Percentiles rank a stretch among this genome's conserved stretches.
phyloP scores from a whole-genome alignment of 257 asterid species.

The Nicotiana tomentosiformis region DNA sequence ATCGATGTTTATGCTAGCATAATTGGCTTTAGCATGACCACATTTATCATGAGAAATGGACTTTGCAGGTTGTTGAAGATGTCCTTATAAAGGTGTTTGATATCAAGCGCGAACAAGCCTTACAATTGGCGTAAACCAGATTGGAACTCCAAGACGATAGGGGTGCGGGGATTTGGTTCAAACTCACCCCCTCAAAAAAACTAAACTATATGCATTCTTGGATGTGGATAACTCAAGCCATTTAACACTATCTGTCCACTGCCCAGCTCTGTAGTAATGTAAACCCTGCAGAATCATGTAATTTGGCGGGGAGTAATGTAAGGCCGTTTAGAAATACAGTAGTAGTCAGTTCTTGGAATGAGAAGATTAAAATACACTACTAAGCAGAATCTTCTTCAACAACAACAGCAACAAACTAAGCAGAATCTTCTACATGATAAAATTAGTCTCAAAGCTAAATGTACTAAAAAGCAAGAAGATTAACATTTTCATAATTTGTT shows the following conservation, averaged over 20 bases:
- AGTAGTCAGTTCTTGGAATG: background rate
- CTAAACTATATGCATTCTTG: background rate
- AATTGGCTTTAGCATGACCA: background rate
- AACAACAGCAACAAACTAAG: too few species aligned
- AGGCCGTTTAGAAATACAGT: background rate
- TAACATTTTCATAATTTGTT: background rate
- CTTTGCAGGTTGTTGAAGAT: slow-evolving; percentile 74
- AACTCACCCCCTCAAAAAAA: too few species aligned
- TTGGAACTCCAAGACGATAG: background rate
- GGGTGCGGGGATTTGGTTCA: background rate
- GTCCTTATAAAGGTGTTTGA: slow-evolving; percentile 69
- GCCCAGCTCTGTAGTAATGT: slow-evolving; percentile 7
- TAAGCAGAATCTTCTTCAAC: too few species aligned
- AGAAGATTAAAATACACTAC: background rate
- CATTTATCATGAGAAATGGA: slow-evolving; percentile 1
- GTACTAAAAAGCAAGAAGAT: background rate
- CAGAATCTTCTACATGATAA: too few species aligned
- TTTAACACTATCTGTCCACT: background rate
- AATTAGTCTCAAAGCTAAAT: background rate
- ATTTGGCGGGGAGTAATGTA: background rate
- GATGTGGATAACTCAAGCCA: background rate
- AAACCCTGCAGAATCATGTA: background rate
- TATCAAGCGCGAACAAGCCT: slow-evolving; percentile 63
- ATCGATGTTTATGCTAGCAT: background rate
- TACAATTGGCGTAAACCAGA: slow-evolving; percentile 50